Conservation (phyloP, 2,329 filamentous ascomycete genomes). For the Dactylonectria macrodidyma region DNA sequence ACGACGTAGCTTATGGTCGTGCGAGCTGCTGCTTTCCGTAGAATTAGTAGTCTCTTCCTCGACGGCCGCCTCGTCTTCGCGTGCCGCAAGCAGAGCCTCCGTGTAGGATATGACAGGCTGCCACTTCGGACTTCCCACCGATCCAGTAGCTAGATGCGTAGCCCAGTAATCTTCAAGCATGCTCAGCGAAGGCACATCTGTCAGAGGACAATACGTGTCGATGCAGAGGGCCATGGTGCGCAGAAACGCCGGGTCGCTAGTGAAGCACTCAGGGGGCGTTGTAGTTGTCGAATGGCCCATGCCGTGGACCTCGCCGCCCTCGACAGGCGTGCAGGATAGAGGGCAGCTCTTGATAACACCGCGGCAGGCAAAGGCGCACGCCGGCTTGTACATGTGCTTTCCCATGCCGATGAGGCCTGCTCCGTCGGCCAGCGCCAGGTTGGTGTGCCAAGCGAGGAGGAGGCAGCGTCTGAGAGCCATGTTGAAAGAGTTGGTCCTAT, state of each 20-base stretch:
- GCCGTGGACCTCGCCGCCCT: conserved; percentile 40
- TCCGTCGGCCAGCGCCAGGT: conserved; percentile 33
- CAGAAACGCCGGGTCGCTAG: conserved; percentile 48
- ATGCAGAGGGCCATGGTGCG: conserved; percentile 54
- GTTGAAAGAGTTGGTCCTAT: not conserved
- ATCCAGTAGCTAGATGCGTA: conserved; percentile 48
- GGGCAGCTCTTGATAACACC: conserved; percentile 44
- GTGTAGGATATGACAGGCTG: conserved; percentile 48
- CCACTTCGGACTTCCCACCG: conserved; percentile 42
- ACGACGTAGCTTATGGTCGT: conserved; percentile 12
- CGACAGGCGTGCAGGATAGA: conserved; percentile 50
- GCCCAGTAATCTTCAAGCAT: conserved; percentile 49
- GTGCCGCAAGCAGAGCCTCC: conserved; percentile 44
- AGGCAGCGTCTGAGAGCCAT: not conserved
- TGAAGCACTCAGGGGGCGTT: conserved; percentile 50
- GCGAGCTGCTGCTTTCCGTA: not conserved
- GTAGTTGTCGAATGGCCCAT: conserved; percentile 40
- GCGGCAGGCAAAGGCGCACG: conserved; percentile 55
- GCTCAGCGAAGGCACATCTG: conserved; percentile 36
- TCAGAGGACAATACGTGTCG: conserved; percentile 48
- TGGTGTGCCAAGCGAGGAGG: not conserved
- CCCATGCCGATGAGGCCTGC: conserved; percentile 54
- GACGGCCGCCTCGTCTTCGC: conserved; percentile 39
- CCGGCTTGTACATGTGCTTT: conserved; percentile 54
- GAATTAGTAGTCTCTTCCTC: conserved; percentile 4